Base-by-base conservation (phyloP, 176 grass and related monocot genomes). In the Hsuehochloa calcarea region DNA sequence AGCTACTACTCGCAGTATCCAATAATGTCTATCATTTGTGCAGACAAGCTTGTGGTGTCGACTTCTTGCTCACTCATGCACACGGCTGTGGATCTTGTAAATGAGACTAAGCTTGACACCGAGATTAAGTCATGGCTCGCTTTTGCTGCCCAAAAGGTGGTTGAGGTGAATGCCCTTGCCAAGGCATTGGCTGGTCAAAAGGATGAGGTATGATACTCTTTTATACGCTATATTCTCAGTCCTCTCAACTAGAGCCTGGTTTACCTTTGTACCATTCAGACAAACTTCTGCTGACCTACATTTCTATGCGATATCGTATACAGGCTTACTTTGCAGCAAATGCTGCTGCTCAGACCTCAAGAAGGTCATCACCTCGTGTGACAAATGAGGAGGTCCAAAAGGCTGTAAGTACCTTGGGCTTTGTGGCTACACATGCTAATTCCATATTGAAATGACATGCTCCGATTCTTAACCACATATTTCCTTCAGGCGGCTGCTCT, bases 41-140 rank as follows among this genome's bases (percentile, higher is more conserved):
- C 69, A 97, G 95, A 94, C 65, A 97, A 94, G 77, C 92, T 97
- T 75, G 95, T 97, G 17, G 92, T 94, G 27, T 97, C 95, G 0
- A 97, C 95, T 78, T 97, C 95, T 22, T 97, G 92, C 88, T 97
- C 95, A 56, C 95, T 97, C 44, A 89, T 91, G 92, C 95, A 97
- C 88, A 97, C 95, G 5, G 95, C 92, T 70, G 95, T 94, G 55
- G 92, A 97, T 82, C 95, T 97, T 90, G 84, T 97, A 6, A 97
- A 97, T 23, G 90, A 97, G 90, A 94, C 92, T 74, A 97, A 97
- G 90, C 85, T 97, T 62, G 92, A 97, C 27, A 70, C 17, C 10
- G 92, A 97, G 79, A 97, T 97, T 15, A 97, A 97, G 85, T 97
- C 95, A 26, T 97, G 95, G 95, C 70, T 97, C 5, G 95, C 95